Conservation (phyloP, 2,329 filamentous ascomycete species). For the Fusarium napiforme region DNA sequence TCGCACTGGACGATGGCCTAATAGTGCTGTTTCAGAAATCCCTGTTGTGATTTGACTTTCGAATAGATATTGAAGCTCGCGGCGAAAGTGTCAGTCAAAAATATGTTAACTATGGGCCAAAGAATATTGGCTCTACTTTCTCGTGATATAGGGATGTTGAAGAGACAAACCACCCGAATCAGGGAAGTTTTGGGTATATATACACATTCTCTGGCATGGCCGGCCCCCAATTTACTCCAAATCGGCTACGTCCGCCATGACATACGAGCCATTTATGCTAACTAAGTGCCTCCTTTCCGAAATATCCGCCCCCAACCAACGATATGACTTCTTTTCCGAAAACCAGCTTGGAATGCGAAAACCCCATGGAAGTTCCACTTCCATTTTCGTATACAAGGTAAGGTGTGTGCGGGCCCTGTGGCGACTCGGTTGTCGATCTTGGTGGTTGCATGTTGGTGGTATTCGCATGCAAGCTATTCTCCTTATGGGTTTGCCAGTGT, state of each 20-base stretch:
- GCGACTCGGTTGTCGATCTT: background rate
- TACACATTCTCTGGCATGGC: background rate
- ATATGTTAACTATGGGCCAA: background rate
- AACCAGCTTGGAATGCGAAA: constrained; percentile 21
- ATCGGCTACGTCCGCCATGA: background rate
- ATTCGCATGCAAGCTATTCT: background rate
- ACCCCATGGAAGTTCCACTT: constrained; percentile 10
- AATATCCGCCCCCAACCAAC: constrained; percentile 12
- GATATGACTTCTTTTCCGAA: constrained; percentile 14
- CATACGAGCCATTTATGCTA: constrained; percentile 18
- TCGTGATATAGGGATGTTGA: background rate
- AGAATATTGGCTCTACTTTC: background rate
- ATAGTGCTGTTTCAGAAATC: background rate
- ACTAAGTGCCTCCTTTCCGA: constrained; percentile 8
- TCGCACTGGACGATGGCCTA: background rate
- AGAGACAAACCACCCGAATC: background rate
- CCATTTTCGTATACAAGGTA: background rate
- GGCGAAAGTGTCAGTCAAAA: no score
- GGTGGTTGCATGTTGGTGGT: background rate
- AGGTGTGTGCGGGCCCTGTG: constrained; percentile 12
- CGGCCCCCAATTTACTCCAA: background rate
- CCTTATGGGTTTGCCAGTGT: background rate
- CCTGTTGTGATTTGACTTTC: no score
- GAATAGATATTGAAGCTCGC: background rate
- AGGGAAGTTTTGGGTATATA: background rate